Percentiles rank a stretch among this genome's conserved stretches.
phyloP scores from a whole-genome alignment of 2,329 filamentous ascomycete genomes.

The Ophiostoma himal-ulmi region DNA sequence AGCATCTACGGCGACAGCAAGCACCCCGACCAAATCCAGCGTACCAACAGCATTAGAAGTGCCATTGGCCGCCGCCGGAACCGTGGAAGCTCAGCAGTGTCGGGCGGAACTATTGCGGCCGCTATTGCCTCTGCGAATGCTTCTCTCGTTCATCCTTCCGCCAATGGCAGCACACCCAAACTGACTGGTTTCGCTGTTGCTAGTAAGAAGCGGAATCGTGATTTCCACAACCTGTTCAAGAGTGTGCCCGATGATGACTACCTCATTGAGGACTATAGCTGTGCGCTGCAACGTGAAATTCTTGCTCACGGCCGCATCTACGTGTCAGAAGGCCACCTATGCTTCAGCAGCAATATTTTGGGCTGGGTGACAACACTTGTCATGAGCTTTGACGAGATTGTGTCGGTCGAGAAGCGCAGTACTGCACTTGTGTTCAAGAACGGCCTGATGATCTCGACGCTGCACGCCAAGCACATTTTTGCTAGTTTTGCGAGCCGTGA shows the following conservation, averaged over 20 bases:
- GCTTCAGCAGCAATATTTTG: conserved; percentile 97
- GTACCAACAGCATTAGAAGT: conserved; percentile 63
- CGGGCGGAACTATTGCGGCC: conserved; percentile 59
- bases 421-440: conserved; percentile 96
- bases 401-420: conserved; percentile 93
- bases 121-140: conserved; percentile 65
- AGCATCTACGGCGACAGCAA: conserved; percentile 61
- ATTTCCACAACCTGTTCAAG: conserved; percentile 90
- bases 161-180: conserved; percentile 58
- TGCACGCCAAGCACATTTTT: conserved; percentile 93
- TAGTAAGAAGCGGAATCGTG: conserved; percentile 89
- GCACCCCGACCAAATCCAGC: conserved; percentile 39
- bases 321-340: conserved; percentile 93
- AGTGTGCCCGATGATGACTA: conserved; percentile 98
- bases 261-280: conserved; percentile 97
- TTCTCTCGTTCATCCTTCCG: conserved; percentile 60
- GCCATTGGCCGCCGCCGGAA: conserved; percentile 58
- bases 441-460: conserved; percentile 89
- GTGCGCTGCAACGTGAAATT: conserved; percentile 91
- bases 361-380: conserved; percentile 97
- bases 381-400: conserved; percentile 96
- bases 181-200: conserved; percentile 94
- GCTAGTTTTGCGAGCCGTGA: conserved; percentile 92
- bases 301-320: conserved; percentile 89
- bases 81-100: conserved; percentile 67